Conservation (phyloP, 129 eudicot species). For the Centaurea solstitialis region DNA sequence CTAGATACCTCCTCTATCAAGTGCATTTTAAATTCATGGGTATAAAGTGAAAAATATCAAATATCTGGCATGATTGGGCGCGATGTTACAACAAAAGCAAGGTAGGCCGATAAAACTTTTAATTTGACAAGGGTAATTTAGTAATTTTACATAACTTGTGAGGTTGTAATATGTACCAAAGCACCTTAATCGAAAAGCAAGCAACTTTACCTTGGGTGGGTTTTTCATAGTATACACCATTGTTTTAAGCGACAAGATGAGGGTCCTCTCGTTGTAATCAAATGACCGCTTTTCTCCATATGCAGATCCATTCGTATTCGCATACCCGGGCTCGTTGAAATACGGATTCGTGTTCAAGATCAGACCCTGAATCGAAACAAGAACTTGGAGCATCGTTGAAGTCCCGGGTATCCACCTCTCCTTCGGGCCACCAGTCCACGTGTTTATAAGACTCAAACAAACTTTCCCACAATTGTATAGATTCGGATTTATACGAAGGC, state of each 20-base stretch:
- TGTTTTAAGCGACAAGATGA: constrained; percentile 53
- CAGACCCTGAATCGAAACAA: constrained; percentile 82
- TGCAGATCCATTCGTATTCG: constrained; percentile 18
- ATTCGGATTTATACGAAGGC: constrained; percentile 78
- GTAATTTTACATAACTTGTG: neutral
- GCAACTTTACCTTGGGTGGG: constrained; percentile 66
- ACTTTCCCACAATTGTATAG: constrained; percentile 64
- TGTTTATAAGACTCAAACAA: constrained; percentile 79
- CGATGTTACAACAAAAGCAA: neutral
- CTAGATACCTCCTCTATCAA: too few species aligned
- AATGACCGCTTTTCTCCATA: constrained; percentile 38
- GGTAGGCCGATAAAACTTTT: neutral
- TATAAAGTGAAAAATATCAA: neutral
- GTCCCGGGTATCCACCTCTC: constrained; percentile 69
- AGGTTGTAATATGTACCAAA: neutral
- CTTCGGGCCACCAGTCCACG: constrained; percentile 58
- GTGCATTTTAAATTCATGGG: neutral
- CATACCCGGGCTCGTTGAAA: constrained; percentile 71
- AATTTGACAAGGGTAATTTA: neutral
- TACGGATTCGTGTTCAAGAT: constrained; percentile 69
- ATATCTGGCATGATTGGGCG: neutral
- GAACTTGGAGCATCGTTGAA: constrained; percentile 78
- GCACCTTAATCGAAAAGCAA: neutral
- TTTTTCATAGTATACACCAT: constrained; percentile 56
- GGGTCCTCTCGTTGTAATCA: constrained; percentile 56